Base-by-base conservation (phyloP, 352 stramenopile genomes). In the Phytophthora macrochlamydospora region DNA sequence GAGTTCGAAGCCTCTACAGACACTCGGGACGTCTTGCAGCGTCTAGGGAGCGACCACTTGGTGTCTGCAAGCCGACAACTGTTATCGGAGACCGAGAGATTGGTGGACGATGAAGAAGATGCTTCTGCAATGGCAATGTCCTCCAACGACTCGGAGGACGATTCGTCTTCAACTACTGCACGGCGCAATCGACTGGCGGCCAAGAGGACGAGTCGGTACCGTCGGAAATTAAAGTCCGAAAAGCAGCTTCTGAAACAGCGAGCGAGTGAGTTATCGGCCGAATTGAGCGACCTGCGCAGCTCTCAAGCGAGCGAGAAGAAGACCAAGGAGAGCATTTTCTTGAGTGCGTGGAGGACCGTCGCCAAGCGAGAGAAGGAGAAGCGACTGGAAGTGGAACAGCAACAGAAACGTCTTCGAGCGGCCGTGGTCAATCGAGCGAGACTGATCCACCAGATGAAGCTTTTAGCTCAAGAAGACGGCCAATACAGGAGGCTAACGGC, bases 191-290 rank as follows among this genome's bases (percentile, higher is more conserved):
- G 48, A 5, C 58, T 57, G 30, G 59, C 59, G 3, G 52, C 59
- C 18, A 61, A 65, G 38, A 60, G 59, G 32, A 45, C 58, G 9
- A 18, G 57, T 3, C 24, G 28, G 7, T 59, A 76, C 38, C 63
- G 63, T 7, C 58, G 63, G 38, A 67, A 67, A 11, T 32, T 69
- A 2, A 64, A 69, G 24, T 33, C 48, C 7, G 58, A 71, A 43
- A 69, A 43, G 32, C 40, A 69, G 32, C 46, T 55, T 5, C 55
- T 64, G 18, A 4, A 33, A 12, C 49, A 65, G 6, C 14, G 67
- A 14, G 31, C 56, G 30, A 24, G 35, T 1, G 50, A 60, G 14
- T n/a, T 61, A 0, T 63, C 57, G 6, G 46, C 49, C 7, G n/a
- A 61, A 31, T 33, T 65, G 14, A 42, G 1, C 28, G 43, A 30